Conservation (phyloP, 2,329 filamentous ascomycete species). For the Sphaceloma murrayae region DNA sequence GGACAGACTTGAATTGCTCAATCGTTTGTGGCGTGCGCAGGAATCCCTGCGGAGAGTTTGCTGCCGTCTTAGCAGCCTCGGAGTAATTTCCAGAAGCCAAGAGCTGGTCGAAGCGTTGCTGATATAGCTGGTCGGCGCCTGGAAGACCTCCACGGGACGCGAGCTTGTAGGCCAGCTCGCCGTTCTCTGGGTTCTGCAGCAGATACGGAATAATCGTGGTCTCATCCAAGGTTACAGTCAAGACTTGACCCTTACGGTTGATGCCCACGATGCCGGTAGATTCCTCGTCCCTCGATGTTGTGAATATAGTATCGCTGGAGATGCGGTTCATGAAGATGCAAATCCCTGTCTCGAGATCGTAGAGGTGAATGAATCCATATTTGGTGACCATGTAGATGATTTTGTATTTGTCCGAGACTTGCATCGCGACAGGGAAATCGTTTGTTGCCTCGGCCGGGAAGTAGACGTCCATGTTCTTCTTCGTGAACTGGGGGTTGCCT, state of each 20-base stretch:
- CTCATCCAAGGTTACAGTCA: constrained; percentile 90
- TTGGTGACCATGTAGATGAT: constrained; percentile 97
- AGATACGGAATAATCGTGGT: constrained; percentile 86
- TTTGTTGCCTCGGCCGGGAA: constrained; percentile 92
- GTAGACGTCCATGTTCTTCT: constrained; percentile 96
- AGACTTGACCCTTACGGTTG: constrained; percentile 93
- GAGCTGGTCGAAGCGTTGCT: constrained; percentile 83
- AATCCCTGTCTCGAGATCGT: constrained; percentile 89
- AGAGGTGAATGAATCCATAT: constrained; percentile 97
- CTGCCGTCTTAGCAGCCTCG: constrained; percentile 89
- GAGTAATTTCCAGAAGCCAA: constrained; percentile 70
- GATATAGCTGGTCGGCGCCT: constrained; percentile 87
- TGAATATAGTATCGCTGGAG: constrained; percentile 98
- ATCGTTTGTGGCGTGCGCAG: constrained; percentile 90
- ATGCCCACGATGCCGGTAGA: constrained; percentile 86
- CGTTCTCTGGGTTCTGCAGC: constrained; percentile 91
- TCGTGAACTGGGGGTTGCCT: constrained; percentile 78
- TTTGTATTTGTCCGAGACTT: constrained; percentile 93
- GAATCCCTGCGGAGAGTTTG: constrained; percentile 92
- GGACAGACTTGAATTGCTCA: constrained; percentile 84
- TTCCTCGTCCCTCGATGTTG: constrained; percentile 72
- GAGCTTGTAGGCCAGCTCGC: constrained; percentile 87
- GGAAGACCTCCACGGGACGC: constrained; percentile 88
- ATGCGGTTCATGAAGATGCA: constrained; percentile 99
- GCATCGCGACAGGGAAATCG: constrained; percentile 96